Conservation (phyloP, 805 yeast genomes). For the Hanseniaspora meyeri region DNA sequence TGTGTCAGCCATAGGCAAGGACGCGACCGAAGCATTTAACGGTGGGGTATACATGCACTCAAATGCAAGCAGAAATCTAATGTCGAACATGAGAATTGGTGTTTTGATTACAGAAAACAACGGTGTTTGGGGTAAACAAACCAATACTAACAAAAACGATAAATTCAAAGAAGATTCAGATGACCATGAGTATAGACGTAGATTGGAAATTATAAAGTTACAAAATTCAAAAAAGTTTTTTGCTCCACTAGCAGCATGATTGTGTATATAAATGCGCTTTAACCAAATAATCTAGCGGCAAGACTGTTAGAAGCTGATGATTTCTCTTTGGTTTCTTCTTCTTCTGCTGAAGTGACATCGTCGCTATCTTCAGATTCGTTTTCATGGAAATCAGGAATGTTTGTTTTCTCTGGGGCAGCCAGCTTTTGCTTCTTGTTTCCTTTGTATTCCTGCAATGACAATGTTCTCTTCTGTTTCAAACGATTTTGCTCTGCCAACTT, state of each 20-base stretch:
- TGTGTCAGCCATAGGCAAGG: constrained; percentile 74
- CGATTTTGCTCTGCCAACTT: neutral
- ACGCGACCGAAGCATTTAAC: constrained; percentile 85
- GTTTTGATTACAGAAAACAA: constrained; percentile 54
- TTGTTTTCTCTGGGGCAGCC: neutral
- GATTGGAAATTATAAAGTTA: constrained; percentile 16
- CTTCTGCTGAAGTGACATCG: constrained; percentile 20
- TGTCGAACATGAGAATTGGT: constrained; percentile 90
- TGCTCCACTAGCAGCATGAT: constrained; percentile 24
- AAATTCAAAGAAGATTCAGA: constrained; percentile 11
- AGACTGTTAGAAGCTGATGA: constrained; percentile 10
- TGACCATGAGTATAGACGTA: constrained; percentile 16
- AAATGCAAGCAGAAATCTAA: constrained; percentile 79
- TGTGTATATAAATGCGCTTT: neutral
- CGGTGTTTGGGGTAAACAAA: constrained; percentile 20
- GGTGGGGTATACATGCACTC: constrained; percentile 92
- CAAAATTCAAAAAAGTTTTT: constrained; percentile 20
- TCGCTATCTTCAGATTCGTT: constrained; percentile 4
- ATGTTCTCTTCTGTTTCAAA: neutral
- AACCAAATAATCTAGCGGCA: constrained; percentile 6
- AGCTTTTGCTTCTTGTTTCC: neutral
- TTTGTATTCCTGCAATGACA: neutral
- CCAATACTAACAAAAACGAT: neutral
- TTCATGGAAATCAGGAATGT: constrained; percentile 5
- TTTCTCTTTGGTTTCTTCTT: constrained; percentile 20